Conservation (phyloP, 805 yeast genomes). For the Osmozyma mogii region DNA sequence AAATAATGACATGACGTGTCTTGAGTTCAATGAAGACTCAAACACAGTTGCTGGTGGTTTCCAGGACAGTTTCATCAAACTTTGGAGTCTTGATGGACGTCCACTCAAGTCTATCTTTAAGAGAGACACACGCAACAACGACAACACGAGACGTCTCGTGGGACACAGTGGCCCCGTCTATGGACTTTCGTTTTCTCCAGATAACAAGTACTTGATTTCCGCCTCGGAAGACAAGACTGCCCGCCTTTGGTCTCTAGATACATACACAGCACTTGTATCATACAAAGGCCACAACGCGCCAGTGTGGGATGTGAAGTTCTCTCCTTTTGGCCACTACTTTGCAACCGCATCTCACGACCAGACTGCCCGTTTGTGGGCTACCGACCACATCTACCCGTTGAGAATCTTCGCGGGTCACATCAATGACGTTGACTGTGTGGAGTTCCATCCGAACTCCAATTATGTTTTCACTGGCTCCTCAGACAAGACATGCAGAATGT, state of each 20-base stretch:
- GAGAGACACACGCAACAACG: constrained; percentile 42
- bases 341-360: constrained; percentile 98
- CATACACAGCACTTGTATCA: constrained; percentile 81
- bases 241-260: constrained; percentile 88
- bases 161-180: constrained; percentile 96
- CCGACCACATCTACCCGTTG: constrained; percentile 94
- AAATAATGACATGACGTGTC: constrained; percentile 75
- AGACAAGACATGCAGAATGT: constrained; percentile 94
- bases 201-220: constrained; percentile 69
- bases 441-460: constrained; percentile 93
- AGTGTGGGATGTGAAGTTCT: constrained; percentile 92
- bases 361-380: constrained; percentile 95
- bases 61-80: constrained; percentile 80
- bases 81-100: constrained; percentile 92
- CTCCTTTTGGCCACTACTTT: constrained; percentile 94
- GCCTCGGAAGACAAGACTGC: constrained; percentile 90
- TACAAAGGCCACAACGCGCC: constrained; percentile 96
- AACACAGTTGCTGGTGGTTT: constrained; percentile 90
- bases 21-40: constrained; percentile 83
- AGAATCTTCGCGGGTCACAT: constrained; percentile 96
- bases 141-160: constrained; percentile 50
- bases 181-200: constrained; percentile 86
- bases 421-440: constrained; percentile 91
- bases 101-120: constrained; percentile 60
- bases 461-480: constrained; percentile 92